These are phyloP conservation scores for Lachnellula occidentalis DNA, from an alignment of 2,329 filamentous ascomycete genomes.

Conservation along the genomic window DNA sequence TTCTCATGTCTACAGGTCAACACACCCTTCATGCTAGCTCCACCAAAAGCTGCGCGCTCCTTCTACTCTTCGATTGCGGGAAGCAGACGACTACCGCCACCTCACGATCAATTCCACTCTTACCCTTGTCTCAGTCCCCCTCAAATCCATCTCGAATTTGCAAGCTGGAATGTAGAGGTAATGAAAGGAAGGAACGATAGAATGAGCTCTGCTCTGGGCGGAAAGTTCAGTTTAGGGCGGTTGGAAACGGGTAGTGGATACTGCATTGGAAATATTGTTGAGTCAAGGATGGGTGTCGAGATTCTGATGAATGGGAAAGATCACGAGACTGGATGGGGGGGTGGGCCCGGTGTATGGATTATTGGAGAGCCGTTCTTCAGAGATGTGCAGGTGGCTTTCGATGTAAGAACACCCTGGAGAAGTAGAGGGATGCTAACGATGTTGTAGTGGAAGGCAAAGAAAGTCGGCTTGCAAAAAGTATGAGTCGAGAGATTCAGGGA, in stretches of 20 bases:
- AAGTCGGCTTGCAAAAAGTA: neutral
- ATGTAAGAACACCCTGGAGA: constrained; percentile 11
- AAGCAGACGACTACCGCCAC: constrained; percentile 13
- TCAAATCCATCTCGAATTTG: constrained; percentile 19
- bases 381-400: constrained; percentile 22
- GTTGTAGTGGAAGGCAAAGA: neutral
- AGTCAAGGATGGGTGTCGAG: constrained; percentile 15
- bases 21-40: constrained; percentile 21
- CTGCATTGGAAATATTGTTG: constrained; percentile 20
- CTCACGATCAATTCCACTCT: constrained; percentile 20
- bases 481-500: too few species aligned
- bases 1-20: constrained; percentile 15
- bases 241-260: constrained; percentile 18
- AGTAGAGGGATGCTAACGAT: neutral
- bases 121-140: constrained; percentile 22
- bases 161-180: constrained; percentile 12
- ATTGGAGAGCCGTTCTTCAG: constrained; percentile 24
- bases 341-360: constrained; percentile 19
- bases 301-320: neutral
- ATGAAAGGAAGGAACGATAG: constrained; percentile 15
- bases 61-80: constrained; percentile 20
- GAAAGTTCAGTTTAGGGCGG: constrained; percentile 18
- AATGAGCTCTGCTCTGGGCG: constrained; percentile 12
- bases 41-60: constrained; percentile 14
- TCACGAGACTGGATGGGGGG: constrained; percentile 1